phyloP scores from a whole-genome alignment of 2,329 filamentous ascomycete species.

The Fusarium cicatricum region DNA sequence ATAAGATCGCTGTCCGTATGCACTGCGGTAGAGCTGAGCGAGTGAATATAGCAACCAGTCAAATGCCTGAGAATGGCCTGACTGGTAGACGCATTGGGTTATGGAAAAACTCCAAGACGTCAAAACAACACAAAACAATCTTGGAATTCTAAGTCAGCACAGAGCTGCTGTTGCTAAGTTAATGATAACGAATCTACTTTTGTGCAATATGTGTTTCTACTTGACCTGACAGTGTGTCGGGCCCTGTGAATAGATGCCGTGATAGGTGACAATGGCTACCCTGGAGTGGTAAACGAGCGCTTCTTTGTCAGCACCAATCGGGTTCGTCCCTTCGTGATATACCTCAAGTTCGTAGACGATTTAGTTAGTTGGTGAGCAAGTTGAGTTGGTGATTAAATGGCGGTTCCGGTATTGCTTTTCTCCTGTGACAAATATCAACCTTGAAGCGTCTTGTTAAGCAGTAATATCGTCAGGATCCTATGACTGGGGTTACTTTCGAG shows the following conservation, averaged over 20 bases:
- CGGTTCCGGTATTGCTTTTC: too few species aligned
- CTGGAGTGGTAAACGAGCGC: too few species aligned
- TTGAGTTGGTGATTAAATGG: too few species aligned
- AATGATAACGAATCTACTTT: conserved; percentile 27
- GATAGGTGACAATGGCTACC: too few species aligned
- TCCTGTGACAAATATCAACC: not conserved
- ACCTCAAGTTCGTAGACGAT: too few species aligned
- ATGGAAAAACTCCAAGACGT: conserved; percentile 5
- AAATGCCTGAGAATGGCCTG: conserved; percentile 14
- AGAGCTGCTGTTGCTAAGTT: conserved; percentile 9
- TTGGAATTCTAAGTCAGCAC: conserved; percentile 6
- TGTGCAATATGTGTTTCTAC: conserved; percentile 1
- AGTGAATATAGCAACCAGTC: conserved; percentile 13
- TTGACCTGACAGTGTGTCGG: too few species aligned
- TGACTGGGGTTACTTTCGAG: not conserved
- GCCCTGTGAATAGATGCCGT: too few species aligned
- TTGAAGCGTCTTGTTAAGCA: too few species aligned
- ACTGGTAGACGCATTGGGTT: conserved; percentile 16
- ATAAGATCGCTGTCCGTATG: conserved; percentile 1
- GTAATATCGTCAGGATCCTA: not conserved
- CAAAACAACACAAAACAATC: conserved; percentile 11
- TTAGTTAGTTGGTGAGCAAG: too few species aligned
- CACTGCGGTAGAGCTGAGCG: conserved; percentile 2
- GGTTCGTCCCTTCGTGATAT: too few species aligned
- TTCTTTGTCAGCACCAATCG: too few species aligned